phyloP scores from a whole-genome alignment of 345 rosid genomes.

The Gynandropsis gynandra region DNA sequence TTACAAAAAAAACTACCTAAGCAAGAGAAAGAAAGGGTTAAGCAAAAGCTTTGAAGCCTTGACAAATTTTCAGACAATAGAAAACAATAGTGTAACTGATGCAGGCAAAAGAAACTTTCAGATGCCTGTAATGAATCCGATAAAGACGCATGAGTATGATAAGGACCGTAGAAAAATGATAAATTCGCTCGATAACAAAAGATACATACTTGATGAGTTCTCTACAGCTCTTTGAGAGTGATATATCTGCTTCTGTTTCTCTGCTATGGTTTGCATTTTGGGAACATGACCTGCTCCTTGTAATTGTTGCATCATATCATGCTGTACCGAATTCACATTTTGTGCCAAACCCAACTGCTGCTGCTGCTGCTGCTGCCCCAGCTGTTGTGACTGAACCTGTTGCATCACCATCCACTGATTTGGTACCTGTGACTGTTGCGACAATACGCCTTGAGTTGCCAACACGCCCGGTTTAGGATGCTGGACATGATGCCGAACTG shows the following conservation, averaged over 20 bases:
- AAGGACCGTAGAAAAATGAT: neutral
- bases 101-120: neutral
- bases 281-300: constrained; percentile 47
- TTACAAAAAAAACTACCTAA: too few relatives aligned
- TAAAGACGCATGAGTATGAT: neutral
- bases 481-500: constrained; percentile 39
- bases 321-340: constrained; percentile 36
- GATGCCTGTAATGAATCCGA: neutral
- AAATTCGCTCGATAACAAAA: neutral
- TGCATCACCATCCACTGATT: constrained; percentile 47
- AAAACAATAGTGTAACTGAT: too few relatives aligned
- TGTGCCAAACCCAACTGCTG: constrained; percentile 44
- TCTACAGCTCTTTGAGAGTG: constrained; percentile 51
- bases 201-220: constrained; percentile 51
- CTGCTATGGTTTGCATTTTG: constrained; percentile 51
- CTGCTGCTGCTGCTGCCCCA: constrained; percentile 42
- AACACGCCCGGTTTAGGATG: constrained; percentile 34
- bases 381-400: constrained; percentile 46
- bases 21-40: too few relatives aligned
- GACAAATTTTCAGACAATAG: too few relatives aligned
- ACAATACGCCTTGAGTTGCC: constrained; percentile 47
- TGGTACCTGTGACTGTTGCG: constrained; percentile 35
- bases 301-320: constrained; percentile 49
- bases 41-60: too few relatives aligned
- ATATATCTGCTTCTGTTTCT: constrained; percentile 58